Base-by-base conservation (phyloP, 148 eudicot genomes). In the Pouteria glomerata region DNA sequence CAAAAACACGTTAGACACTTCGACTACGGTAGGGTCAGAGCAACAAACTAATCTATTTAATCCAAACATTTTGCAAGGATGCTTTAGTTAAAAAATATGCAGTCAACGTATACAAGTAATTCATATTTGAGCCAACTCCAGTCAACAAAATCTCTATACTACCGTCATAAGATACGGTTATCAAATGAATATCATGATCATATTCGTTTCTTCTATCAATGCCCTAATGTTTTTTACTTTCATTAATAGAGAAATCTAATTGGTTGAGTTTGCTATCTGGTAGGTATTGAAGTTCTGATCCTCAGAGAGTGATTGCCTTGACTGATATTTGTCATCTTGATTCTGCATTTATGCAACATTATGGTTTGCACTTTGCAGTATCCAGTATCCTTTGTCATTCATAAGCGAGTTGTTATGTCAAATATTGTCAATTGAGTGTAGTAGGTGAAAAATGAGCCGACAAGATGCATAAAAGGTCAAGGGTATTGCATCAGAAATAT, bases 1-100 rank as follows among this genome's bases (percentile, higher is more conserved):
- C 86, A 91, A 89, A 82, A 76, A 79, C 71, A 79, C 82, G 57
- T 78, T 95, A 59, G 85, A 84, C 55, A 56, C 66, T 48, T 89
- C 90, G 1, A 68, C 74, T 66, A 89, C 94, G 80, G 98, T 95
- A 83, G 69, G n/a, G 88, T 48, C 66, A 66, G 34, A 33, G 77
- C 41, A 66, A 47, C 48, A 62, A 60, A 33, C 48, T 62, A 31
- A 19, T 18, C 34, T 71, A 18, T 34, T 33, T 52, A 48, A 30
- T 60, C 27, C 24, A 56, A 56, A 48, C 19, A 35, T 24, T 69
- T 50, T 33, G 26, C 15, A 57, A 41, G 30, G 51, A 57, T 58
- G 65, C 41, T 42, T 55, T 47, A 72, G 33, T 72, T 21, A 5
- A 26, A 24, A 34, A 64, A 8, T 64, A 41, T 62, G 31, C 16